Evolutionary conservation across 345 rosid genomes (phyloP), one percentile per base, ranked within the genome.

Genomic region (Gossypium mustelinum): DNA sequence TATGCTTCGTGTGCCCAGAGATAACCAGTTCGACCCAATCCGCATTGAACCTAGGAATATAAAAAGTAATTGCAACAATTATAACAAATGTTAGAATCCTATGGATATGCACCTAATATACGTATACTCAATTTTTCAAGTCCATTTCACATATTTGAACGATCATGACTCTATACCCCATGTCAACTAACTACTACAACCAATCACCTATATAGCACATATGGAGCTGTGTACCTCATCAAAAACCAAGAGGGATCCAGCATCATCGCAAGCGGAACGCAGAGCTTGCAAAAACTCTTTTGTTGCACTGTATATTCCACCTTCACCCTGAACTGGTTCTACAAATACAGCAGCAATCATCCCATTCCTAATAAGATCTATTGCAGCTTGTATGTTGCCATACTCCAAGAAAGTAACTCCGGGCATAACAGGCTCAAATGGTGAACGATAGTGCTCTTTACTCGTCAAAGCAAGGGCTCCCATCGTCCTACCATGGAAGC

Each of bases 361-460:
- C 43, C 94, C 91, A 1, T 39, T 79, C 77, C 68, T 60, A 70
- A 91, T 90, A 34, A 82, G 79, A 16, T 89, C 86, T 9, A 52
- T 79, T 14, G 98, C 83, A 12, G 94, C 88, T 83, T 89, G 79
- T 22, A 82, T 79, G 73, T 95, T 83, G 25, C 99, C 98, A 66
- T 87, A 93, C 73, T 95, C 98, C 56, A 91, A 76, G 78, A 95
- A 95, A 57, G 90, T 90, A 47, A 91, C 98, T 61, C 98, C 99
- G n/a, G 99, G 96, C 99, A 95, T 93, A 75, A 95, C 90, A 50
- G 99, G 99, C 75, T 95, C 93, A 67, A 93, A 91, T 71, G 99
- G 99, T 24, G 82, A 82, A 78, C 98, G 81, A 47, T 95, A 95
- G 20, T 91, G 82, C 72, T 86, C 92, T 85, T 95, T 95, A 85